Percentiles rank a stretch among this genome's conserved stretches.
phyloP scores from a whole-genome alignment of 306 rosid genomes.

The Hylodesmum podocarpum region DNA sequence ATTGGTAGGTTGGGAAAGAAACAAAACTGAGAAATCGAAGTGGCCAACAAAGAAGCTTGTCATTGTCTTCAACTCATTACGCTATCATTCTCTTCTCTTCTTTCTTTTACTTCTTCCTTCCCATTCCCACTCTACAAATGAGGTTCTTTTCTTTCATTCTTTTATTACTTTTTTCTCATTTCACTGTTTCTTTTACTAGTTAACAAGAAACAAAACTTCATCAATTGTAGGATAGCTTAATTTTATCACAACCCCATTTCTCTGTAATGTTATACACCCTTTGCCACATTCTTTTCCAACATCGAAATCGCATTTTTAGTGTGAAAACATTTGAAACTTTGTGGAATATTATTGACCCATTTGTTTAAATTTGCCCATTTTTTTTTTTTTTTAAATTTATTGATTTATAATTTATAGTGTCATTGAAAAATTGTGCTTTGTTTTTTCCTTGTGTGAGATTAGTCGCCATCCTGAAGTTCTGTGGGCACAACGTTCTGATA shows the following conservation, averaged over 20 bases:
- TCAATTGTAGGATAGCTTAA: background rate
- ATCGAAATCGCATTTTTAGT: conserved; percentile 18
- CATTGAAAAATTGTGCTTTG: background rate
- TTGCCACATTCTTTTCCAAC: background rate
- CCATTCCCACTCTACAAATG: background rate
- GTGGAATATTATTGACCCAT: background rate
- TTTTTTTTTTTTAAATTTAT: too few relatives aligned
- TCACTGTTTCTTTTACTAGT: background rate
- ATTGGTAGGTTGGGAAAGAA: background rate
- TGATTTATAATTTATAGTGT: background rate
- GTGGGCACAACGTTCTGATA: conserved; percentile 94
- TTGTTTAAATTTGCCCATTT: conserved; percentile 1
- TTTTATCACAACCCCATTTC: conserved; percentile 11
- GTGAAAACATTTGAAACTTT: background rate
- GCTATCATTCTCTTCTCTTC: background rate
- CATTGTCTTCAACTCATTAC: background rate
- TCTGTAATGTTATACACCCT: background rate
- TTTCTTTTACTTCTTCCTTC: background rate
- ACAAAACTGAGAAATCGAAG: background rate
- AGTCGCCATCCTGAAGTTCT: conserved; percentile 92
- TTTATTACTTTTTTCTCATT: background rate
- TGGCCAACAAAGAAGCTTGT: background rate
- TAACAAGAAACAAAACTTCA: background rate
- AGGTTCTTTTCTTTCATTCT: background rate
- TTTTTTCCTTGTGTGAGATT: background rate